Conservation (phyloP, 2,329 filamentous ascomycete species). For the Xylariomycetidae sp. region DNA sequence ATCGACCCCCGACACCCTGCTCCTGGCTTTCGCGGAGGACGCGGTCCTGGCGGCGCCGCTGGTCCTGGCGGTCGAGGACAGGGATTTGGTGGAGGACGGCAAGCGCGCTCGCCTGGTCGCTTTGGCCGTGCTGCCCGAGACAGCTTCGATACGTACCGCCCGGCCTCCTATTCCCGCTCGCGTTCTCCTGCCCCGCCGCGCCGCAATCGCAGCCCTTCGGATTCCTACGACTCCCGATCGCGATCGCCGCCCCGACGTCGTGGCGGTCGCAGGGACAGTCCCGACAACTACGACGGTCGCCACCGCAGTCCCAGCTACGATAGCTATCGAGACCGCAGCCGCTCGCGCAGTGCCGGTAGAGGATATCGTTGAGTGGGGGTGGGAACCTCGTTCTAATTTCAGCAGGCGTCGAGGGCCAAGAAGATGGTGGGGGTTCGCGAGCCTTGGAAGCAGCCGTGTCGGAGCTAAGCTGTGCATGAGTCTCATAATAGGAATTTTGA, state of each 20-base stretch:
- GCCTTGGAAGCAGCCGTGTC: too few species aligned
- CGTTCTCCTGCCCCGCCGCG: conserved; percentile 30
- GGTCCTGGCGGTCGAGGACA: conserved; percentile 25
- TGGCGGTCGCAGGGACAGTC: conserved; percentile 24
- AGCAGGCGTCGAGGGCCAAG: too few species aligned
- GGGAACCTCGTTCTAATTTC: too few species aligned
- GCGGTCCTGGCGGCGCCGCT: conserved; percentile 32
- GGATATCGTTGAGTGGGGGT: conserved; percentile 28
- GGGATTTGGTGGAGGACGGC: conserved; percentile 25
- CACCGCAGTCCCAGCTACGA: conserved; percentile 43
- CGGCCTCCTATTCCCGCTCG: conserved; percentile 46
- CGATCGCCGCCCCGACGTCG: conserved; percentile 28
- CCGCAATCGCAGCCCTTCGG: conserved; percentile 25
- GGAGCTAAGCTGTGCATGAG: too few species aligned
- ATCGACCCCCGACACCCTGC: conserved; percentile 49
- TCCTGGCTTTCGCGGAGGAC: conserved; percentile 27
- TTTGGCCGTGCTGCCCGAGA: conserved; percentile 25
- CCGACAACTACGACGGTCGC: conserved; percentile 29
- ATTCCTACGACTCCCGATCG: conserved; percentile 28
- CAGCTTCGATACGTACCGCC: conserved; percentile 53
- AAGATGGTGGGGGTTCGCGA: too few species aligned
- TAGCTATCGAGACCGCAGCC: conserved; percentile 35
- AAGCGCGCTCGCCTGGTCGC: conserved; percentile 19
- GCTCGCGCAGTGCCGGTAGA: conserved; percentile 33
- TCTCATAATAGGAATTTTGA: too few species aligned